Evolutionary conservation across 257 asterid genomes (phyloP).

Genomic region (Catharanthus roseus): DNA sequence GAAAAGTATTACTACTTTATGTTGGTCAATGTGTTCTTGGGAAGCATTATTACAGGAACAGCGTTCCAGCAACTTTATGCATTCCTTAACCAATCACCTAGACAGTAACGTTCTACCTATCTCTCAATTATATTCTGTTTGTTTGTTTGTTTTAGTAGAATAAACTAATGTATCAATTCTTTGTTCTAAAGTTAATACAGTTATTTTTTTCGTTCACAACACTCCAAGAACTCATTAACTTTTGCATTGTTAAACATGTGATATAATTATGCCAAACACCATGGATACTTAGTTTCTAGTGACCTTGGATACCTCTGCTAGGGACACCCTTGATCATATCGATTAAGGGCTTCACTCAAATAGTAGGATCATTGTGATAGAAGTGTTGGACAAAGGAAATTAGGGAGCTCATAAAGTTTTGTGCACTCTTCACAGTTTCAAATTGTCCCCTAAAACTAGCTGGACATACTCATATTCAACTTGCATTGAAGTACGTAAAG

Average conservation of each 20-base stretch:
- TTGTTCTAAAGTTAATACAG: not conserved
- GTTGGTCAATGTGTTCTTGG: slow-evolving; percentile 91
- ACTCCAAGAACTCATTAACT: not conserved
- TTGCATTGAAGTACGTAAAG: not conserved
- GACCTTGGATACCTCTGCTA: not conserved
- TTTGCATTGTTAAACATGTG: not conserved
- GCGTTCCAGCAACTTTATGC: slow-evolving; percentile 97
- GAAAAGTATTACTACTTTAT: slow-evolving; percentile 92
- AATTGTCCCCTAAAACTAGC: not conserved
- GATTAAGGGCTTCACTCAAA: not conserved
- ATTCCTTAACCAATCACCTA: slow-evolving; percentile 78
- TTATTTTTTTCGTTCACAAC: not conserved
- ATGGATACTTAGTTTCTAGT: too few relatives aligned
- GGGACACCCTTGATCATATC: not conserved
- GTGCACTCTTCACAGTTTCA: not conserved
- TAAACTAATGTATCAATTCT: not conserved
- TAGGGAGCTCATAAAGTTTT: not conserved
- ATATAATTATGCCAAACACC: too few relatives aligned
- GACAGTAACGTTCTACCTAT: slow-evolving; percentile 50
- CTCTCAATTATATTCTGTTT: not conserved
- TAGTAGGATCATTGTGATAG: not conserved
- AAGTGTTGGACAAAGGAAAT: not conserved
- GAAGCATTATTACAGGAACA: slow-evolving; percentile 91
- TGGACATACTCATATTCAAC: not conserved
- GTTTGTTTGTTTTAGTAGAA: not conserved